Evolutionary conservation across 2,329 filamentous ascomycete species (phyloP), one percentile per base, ranked within the genome.

Genomic region (Aureobasidium melanogenum): DNA sequence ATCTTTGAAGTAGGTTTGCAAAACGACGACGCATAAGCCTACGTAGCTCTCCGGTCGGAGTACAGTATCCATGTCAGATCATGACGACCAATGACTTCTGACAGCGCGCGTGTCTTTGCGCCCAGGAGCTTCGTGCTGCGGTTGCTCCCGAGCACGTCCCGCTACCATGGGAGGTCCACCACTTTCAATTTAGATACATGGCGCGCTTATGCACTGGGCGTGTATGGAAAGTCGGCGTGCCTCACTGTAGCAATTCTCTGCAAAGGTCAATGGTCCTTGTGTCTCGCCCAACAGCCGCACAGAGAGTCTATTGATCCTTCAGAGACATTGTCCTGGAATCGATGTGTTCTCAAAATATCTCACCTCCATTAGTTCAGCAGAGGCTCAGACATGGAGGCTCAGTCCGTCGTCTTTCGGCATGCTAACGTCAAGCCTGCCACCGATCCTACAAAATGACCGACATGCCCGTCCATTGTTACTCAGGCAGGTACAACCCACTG

Each of bases 301-400:
- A 59, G 54, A 6, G 41, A 59, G 43, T 32, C 44, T 48, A 48
- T 44, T 50, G 56, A 59, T 59, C 56, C 56, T 59, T 30, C 56
- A 50, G 34, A 59, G n/a, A 48, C 44, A 59, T 50, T 59, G 43
- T 34, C 44, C 44, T 41, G 44, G 56, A 50, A 17, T 39, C 43
- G n/a, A 38, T 24, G 41, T 48, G 44, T 59, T 48, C 56, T 59
- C 56, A 59, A 59, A 59, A 59, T 59, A 59, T 59, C 56, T 59
- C 56, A 59, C 44, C 56, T 47, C 54, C 54, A 57, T 26, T 28
- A 47, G 19, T 47, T 57, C 56, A 36, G 34, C 44, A 50, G 56
- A 59, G 56, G 56, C 56, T 59, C 56, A 59, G 56, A 59, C 56
- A 48, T 48, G 56, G 56, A 57, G 56, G 56, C 56, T 59, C 44